Base-by-base conservation (phyloP, 2,329 filamentous ascomycete genomes). In the Colletotrichum neosansevieriae region DNA sequence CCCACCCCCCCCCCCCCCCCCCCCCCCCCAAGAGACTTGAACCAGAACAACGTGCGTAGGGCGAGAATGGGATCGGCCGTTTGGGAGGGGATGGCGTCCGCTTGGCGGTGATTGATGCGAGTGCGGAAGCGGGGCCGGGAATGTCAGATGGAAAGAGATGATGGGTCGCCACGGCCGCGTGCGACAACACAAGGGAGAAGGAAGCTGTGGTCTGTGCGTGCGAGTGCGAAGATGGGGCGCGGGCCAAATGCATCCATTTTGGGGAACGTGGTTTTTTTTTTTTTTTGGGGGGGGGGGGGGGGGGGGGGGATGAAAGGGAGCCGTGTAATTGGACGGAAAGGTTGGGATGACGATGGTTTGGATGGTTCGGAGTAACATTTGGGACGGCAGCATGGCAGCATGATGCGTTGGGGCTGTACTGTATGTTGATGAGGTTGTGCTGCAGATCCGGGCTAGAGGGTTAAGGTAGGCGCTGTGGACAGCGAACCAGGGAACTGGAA, bases 51-150 rank as follows among this genome's bases (percentile, higher is more conserved):
- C 58, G 58, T 60, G 42, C 58, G 58, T 60, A 60, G 34, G 34
- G 58, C 19, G 56, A 58, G 24, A 58, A 29, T 24, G 42, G 21
- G 58, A 60, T 51, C 58, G 58, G 45, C 58, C 58, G 45, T 34
- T 53, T 21, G 40, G 34, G 47, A 61, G 40, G 19, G 17, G 47
- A 51, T n/a, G 21, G 57, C 44, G 42, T 34, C 44, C 19, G 49
- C 60, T 64, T 58, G 51, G 53, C 65, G 36, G 36, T 24, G 29
- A 40, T 29, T 68, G 65, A 59, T n/a, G 61, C 65, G 65, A 59
- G 61, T 68, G 65, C 65, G 65, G 61, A 54, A 68, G 42, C 49
- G 58, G 34, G 21, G 40, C n/a, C 63, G 21, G 57, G 49, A 19
- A 21, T 19, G 47, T 19, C 42, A 21, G 53, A 51, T 51, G 49